phyloP scores from a whole-genome alignment of 768 basidiomycete genomes.

The Nidularia pulvinata region DNA sequence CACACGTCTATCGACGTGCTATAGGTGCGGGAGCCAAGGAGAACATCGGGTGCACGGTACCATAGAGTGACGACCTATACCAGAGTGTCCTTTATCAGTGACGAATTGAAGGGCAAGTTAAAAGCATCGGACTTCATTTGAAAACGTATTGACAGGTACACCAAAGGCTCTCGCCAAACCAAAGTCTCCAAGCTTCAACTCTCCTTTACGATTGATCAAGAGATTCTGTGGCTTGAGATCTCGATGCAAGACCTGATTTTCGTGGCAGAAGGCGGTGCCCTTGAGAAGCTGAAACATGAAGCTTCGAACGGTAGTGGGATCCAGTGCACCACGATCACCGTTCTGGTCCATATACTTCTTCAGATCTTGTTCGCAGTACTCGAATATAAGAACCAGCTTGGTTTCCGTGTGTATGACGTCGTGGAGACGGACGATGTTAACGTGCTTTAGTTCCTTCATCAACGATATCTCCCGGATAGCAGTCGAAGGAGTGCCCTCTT shows the following conservation, averaged over 20 bases:
- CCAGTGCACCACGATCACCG: slow-evolving; percentile 94
- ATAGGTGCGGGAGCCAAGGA: slow-evolving; percentile 96
- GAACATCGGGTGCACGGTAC: slow-evolving; percentile 98
- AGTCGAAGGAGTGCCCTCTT: slow-evolving; percentile 98
- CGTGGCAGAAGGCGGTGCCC: slow-evolving; percentile 98
- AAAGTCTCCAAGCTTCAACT: slow-evolving; percentile 97
- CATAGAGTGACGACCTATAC: slow-evolving; percentile 92
- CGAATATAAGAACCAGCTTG: slow-evolving; percentile 97
- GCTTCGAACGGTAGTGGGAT: slow-evolving; percentile 87
- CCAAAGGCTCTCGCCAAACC: slow-evolving; percentile 97
- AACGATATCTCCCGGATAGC: slow-evolving; percentile 99
- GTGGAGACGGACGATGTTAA: slow-evolving; percentile 97
- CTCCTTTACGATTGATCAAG: slow-evolving; percentile 95
- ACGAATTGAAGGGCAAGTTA: background rate
- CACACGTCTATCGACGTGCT: slow-evolving; percentile 99
- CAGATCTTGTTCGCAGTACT: slow-evolving; percentile 97
- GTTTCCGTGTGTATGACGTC: slow-evolving; percentile 99
- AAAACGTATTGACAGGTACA: slow-evolving; percentile 98
- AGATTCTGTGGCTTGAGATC: slow-evolving; percentile 99
- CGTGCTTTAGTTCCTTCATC: slow-evolving; percentile 99
- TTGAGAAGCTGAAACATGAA: slow-evolving; percentile 99
- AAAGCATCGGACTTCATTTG: slow-evolving; percentile 71
- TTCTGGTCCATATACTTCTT: slow-evolving; percentile 99
- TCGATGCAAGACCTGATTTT: slow-evolving; percentile 96
- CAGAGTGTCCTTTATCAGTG: slow-evolving; percentile 5